Conservation (phyloP, 2,329 filamentous ascomycete species). For the Volutella citrinella region DNA sequence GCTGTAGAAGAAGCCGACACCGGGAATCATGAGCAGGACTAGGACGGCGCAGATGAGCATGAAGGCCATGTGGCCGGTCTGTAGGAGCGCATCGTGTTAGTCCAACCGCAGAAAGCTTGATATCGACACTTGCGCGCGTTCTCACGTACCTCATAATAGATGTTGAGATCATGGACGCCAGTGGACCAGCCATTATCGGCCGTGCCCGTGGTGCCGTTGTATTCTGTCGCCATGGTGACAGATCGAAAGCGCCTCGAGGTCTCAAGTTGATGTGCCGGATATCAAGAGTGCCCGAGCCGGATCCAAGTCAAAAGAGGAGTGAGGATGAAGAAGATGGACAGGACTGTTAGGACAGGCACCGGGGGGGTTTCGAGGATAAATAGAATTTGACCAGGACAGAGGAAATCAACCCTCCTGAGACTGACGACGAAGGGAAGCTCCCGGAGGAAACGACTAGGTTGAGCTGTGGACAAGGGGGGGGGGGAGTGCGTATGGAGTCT, state of each 20-base stretch:
- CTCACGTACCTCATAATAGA: constrained; percentile 73
- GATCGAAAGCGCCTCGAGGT: no score
- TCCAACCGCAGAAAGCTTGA: no score
- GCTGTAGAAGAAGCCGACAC: constrained; percentile 93
- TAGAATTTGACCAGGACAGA: neutral
- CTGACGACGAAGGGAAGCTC: neutral
- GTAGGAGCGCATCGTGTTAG: constrained; percentile 1
- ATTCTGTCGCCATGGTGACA: constrained; percentile 33
- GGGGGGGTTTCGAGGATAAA: neutral
- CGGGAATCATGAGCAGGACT: constrained; percentile 89
- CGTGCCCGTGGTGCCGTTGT: constrained; percentile 48
- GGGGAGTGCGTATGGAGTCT: no score
- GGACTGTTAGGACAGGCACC: neutral
- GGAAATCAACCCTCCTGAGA: neutral
- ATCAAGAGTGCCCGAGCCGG: no score
- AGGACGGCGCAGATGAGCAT: constrained; percentile 73
- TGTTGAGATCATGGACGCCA: constrained; percentile 67
- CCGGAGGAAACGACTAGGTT: no score
- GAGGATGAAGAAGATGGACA: neutral
- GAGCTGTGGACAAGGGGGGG: no score
- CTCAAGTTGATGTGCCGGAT: no score
- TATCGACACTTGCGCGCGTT: no score
- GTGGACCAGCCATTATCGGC: constrained; percentile 52
- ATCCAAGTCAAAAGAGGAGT: neutral
- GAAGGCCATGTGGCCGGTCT: constrained; percentile 83